These are phyloP conservation scores for Onygena corvina DNA, from an alignment of 2,329 filamentous ascomycete species.

Conservation along the genomic window DNA sequence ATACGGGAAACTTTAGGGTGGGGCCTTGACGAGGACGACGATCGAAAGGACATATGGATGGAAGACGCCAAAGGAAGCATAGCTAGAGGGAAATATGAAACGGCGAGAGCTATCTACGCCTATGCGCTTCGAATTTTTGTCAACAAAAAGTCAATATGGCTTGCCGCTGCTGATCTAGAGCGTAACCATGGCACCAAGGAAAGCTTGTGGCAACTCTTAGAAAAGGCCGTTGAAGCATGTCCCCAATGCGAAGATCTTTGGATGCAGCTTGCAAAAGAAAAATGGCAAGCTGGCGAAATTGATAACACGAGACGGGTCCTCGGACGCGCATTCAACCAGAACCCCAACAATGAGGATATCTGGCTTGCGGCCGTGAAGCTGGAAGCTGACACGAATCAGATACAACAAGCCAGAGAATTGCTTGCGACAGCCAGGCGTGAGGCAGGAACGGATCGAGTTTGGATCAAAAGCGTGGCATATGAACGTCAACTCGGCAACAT, in stretches of 20 bases:
- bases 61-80: conserved; percentile 80
- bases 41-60: conserved; percentile 90
- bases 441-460: conserved; percentile 89
- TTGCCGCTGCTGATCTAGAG: conserved; percentile 82
- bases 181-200: conserved; percentile 77
- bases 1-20: conserved; percentile 87
- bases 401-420: conserved; percentile 68
- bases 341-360: conserved; percentile 94
- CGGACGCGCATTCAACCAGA: conserved; percentile 81
- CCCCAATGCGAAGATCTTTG: conserved; percentile 83
- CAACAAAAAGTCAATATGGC: conserved; percentile 77
- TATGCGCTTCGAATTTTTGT: conserved; percentile 83
- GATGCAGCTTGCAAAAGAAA: conserved; percentile 93
- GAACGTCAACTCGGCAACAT: conserved; percentile 71
- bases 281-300: conserved; percentile 77
- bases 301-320: conserved; percentile 78
- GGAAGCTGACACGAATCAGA: conserved; percentile 77
- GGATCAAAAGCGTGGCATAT: conserved; percentile 91
- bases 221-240: conserved; percentile 88
- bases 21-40: conserved; percentile 88
- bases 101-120: conserved; percentile 83
- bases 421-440: conserved; percentile 72
- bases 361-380: conserved; percentile 95
- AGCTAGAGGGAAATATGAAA: conserved; percentile 71
- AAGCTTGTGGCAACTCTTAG: conserved; percentile 69